A percentile compares a stretch with the other conserved stretches of the same genome.
Conservation (phyloP, 116 monocot genomes). For the Cymodocea nodosa region DNA sequence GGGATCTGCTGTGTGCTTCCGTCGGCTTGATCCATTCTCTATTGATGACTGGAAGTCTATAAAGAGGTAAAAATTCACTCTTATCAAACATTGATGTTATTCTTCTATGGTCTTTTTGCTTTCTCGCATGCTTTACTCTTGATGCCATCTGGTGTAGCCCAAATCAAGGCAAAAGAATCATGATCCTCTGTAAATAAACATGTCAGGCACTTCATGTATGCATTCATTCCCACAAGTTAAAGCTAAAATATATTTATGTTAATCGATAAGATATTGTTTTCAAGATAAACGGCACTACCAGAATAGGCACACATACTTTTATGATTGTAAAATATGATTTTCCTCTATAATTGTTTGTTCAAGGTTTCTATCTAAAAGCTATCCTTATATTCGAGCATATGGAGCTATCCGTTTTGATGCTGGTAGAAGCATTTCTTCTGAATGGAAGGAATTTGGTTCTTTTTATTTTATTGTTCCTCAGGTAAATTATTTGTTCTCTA, state of each 20-base stretch:
- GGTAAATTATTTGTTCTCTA: slow-evolving; percentile 26
- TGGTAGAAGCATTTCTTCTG: slow-evolving; percentile 39
- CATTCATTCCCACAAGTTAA: too few relatives aligned
- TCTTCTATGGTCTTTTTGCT: too few relatives aligned
- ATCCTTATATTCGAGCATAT: slow-evolving; percentile 81
- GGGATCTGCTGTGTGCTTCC: slow-evolving; percentile 75
- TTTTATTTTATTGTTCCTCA: slow-evolving; percentile 90
- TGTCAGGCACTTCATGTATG: too few relatives aligned
- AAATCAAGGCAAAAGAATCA: too few relatives aligned
- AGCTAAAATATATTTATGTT: too few relatives aligned
- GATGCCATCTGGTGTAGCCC: too few relatives aligned
- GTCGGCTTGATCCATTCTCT: slow-evolving; percentile 41
- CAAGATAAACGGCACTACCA: too few relatives aligned
- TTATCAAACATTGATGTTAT: background rate
- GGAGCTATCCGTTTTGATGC: slow-evolving; percentile 94
- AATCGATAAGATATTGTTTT: too few relatives aligned
- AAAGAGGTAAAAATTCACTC: slow-evolving; percentile 38
- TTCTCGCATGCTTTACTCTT: too few relatives aligned
- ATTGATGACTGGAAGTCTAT: slow-evolving; percentile 69
- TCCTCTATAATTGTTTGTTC: background rate
- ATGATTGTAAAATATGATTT: background rate
- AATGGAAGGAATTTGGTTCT: slow-evolving; percentile 85
- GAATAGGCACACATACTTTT: background rate
- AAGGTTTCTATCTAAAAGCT: slow-evolving; percentile 75
- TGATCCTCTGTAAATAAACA: too few relatives aligned